These are phyloP conservation scores for Phytopythium oedochilum DNA, from an alignment of 352 stramenopile species.

Conservation along the genomic window DNA sequence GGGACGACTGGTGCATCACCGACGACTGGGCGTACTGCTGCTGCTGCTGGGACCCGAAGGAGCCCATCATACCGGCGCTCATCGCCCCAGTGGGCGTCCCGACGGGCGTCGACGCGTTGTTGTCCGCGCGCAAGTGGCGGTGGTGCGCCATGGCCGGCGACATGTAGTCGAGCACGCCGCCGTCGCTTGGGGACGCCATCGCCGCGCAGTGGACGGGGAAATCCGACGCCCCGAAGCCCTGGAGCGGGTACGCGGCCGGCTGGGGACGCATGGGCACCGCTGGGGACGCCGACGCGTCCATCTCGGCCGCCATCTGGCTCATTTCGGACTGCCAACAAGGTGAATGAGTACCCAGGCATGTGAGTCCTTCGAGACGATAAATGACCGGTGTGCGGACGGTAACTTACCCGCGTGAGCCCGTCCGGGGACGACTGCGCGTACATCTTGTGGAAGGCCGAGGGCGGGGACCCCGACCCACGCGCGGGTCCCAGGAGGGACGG, in stretches of 20 bases:
- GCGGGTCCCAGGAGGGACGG: constrained; percentile 8
- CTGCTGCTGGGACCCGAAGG: constrained; percentile 13
- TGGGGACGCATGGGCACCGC: not conserved
- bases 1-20: constrained; percentile 14
- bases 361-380: too few relatives aligned
- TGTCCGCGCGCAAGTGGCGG: constrained; percentile 11
- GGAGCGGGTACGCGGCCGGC: constrained; percentile 30
- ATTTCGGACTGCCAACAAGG: not conserved
- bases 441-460: constrained; percentile 58
- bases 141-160: constrained; percentile 32
- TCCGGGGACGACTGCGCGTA: constrained; percentile 32
- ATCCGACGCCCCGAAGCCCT: constrained; percentile 6
- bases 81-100: constrained; percentile 2
- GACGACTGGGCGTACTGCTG: constrained; percentile 20
- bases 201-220: constrained; percentile 5
- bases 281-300: not conserved
- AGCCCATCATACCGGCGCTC: constrained; percentile 28
- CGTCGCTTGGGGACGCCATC: not conserved
- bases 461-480: constrained; percentile 9
- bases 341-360: too few relatives aligned
- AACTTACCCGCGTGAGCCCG: constrained; percentile 22
- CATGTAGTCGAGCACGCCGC: constrained; percentile 36
- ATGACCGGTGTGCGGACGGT: not conserved
- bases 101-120: not conserved
- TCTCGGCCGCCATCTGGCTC: not conserved